phyloP scores from a whole-genome alignment of 2,329 filamentous ascomycete species.

The Aspergillus eucalypticola region DNA sequence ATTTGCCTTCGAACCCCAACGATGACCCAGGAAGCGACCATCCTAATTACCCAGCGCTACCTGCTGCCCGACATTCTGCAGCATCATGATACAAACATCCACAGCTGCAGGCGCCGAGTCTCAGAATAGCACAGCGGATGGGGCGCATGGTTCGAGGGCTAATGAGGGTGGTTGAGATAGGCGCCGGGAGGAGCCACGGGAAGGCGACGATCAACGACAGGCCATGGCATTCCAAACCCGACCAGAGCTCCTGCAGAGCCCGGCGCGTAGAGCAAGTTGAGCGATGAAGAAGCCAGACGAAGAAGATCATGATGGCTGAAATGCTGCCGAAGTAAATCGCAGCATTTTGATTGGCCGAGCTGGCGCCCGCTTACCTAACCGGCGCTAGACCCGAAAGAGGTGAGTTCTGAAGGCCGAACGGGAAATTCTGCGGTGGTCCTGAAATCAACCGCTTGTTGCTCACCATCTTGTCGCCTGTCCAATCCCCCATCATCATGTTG shows the following conservation, averaged over 20 bases:
- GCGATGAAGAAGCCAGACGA: not conserved
- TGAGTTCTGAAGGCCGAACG: constrained; percentile 14
- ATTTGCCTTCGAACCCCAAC: not conserved
- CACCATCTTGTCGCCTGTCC: constrained; percentile 13
- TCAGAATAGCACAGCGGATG: constrained; percentile 27
- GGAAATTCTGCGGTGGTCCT: constrained; percentile 39
- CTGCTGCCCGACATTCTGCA: constrained; percentile 14
- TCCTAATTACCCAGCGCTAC: constrained; percentile 10
- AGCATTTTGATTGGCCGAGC: constrained; percentile 27
- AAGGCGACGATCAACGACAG: not conserved
- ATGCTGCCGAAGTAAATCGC: constrained; percentile 22
- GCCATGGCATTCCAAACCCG: not conserved
- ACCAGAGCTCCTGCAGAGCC: not conserved
- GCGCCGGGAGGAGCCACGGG: constrained; percentile 9
- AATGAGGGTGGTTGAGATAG: constrained; percentile 14
- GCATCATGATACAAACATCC: constrained; percentile 24
- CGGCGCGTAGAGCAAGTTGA: constrained; percentile 12
- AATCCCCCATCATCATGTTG: constrained; percentile 41
- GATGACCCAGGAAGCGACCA: not conserved
- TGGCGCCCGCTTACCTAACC: constrained; percentile 26
- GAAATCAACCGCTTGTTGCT: constrained; percentile 19
- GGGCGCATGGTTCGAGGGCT: constrained; percentile 28
- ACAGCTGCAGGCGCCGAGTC: constrained; percentile 33
- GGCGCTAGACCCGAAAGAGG: constrained; percentile 31
- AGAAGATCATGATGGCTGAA: not conserved